These are phyloP conservation scores for Aspergillus puulaauensis DNA, from an alignment of 2,329 filamentous ascomycete genomes.

Conservation along the genomic window DNA sequence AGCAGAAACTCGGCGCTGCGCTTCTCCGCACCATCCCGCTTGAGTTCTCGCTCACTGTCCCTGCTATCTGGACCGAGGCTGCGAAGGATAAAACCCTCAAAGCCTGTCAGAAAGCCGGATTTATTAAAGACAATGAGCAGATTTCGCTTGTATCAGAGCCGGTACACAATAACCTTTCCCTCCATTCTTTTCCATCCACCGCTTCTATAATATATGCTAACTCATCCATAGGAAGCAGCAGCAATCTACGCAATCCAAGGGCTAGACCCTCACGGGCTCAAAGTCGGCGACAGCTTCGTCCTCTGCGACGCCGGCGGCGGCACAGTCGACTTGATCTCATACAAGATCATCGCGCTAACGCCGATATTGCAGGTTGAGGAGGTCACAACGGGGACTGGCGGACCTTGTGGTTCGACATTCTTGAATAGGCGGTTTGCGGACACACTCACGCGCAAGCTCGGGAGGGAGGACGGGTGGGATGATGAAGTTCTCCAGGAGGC, in stretches of 20 bases:
- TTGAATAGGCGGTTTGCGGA: slow-evolving; percentile 28
- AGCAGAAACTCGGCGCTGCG: slow-evolving; percentile 9
- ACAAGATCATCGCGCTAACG: slow-evolving; percentile 22
- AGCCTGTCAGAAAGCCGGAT: slow-evolving; percentile 2
- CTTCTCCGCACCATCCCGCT: slow-evolving; percentile 3
- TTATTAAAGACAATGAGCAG: not conserved
- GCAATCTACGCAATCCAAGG: slow-evolving; percentile 11
- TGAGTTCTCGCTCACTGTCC: slow-evolving; percentile 9
- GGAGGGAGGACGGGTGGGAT: slow-evolving; percentile 19
- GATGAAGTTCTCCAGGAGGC: slow-evolving; percentile 27
- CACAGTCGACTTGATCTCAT: slow-evolving; percentile 33
- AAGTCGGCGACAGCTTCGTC: slow-evolving; percentile 24
- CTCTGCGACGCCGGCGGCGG: slow-evolving; percentile 30
- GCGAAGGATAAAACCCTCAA: slow-evolving; percentile 12
- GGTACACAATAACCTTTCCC: not conserved
- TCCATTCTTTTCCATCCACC: not conserved
- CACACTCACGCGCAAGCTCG: slow-evolving; percentile 16
- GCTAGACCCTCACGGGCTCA: slow-evolving; percentile 11
- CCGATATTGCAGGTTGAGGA: slow-evolving; percentile 27
- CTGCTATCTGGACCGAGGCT: slow-evolving; percentile 10
- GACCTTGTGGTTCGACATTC: slow-evolving; percentile 28
- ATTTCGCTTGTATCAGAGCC: slow-evolving; percentile 7
- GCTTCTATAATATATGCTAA: not conserved
- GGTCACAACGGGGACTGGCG: slow-evolving; percentile 22
- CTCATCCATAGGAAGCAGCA: slow-evolving; percentile 2